Evolutionary conservation across 441 rosid genomes (phyloP), one percentile per base, ranked within the genome.

Genomic region (Geranium incanum): DNA sequence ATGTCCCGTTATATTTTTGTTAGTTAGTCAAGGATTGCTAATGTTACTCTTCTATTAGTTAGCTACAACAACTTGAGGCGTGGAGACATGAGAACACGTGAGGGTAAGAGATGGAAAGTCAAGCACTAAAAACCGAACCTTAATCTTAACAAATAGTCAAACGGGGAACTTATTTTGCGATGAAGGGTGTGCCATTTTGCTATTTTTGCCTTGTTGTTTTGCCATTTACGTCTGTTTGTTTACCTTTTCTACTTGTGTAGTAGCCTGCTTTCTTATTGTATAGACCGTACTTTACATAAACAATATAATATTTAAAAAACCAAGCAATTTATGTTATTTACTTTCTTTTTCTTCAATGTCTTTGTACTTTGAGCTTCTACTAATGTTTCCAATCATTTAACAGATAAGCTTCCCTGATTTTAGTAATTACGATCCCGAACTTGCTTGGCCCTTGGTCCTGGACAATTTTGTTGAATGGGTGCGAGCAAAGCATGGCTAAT

Each of bases 391-490:
- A 50, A 69, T 73, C 8, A 50, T 72, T 73, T 68, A 48, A 70
- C 88, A 89, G 91, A 89, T 87, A 79, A 86, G 90, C 78, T 87
- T 89, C 85, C 91, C 94, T 12, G 91, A 84, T 21, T 75, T 86
- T 72, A 37, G 67, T 62, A 81, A 86, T 70, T 89, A 89, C 55
- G 83, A 89, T 80, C 89, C 91, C 21, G 81, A 79, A 72, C 94
- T 87, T n/a, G 91, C 94, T 52, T 89, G 94, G 94, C 94, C 94
- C 3, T 80, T 89, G 85, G 65, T 88, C 75, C 85, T 88, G 74
- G 91, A 88, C 88, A 88, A 85, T 75, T 88, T 88, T 79, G 93
- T 88, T 66, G 93, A 88, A 69, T 88, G 93, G 93, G 84, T 86
- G 81, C 84, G 84, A 69, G 95, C 78, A 23, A 88, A 90, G 77